phyloP scores from a whole-genome alignment of 2,329 filamentous ascomycete genomes.

The Paramyrothecium sp. region DNA sequence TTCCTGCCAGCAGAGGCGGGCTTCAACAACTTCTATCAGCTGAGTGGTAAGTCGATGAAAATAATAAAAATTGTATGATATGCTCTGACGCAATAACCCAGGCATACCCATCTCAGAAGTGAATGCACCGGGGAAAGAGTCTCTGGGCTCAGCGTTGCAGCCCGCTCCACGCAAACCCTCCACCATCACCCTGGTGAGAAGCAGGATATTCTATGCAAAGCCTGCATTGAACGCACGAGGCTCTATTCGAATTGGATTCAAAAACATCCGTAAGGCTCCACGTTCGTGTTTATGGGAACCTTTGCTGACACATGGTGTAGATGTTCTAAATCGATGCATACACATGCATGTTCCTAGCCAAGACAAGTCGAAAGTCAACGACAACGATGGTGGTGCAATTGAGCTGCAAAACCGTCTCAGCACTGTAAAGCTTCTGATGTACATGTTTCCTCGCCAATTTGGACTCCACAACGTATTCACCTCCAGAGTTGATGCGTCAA shows the following conservation, averaged over 20 bases:
- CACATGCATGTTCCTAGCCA: slow-evolving; percentile 12
- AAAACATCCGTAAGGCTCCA: slow-evolving; percentile 69
- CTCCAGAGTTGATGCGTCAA: slow-evolving; percentile 58
- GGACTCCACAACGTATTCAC: slow-evolving; percentile 91
- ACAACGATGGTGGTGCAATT: neutral
- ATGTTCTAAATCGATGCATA: slow-evolving; percentile 73
- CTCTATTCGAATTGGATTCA: slow-evolving; percentile 69
- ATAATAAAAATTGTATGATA: too few relatives aligned
- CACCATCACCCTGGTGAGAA: slow-evolving; percentile 74
- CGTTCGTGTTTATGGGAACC: neutral
- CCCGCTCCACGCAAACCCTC: slow-evolving; percentile 34
- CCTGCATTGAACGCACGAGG: slow-evolving; percentile 69
- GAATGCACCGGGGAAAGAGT: neutral
- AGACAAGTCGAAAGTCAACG: too few relatives aligned
- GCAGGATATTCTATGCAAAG: slow-evolving; percentile 82
- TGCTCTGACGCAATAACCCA: too few relatives aligned
- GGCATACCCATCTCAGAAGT: neutral
- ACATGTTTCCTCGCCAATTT: slow-evolving; percentile 92
- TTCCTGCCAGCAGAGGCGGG: slow-evolving; percentile 63
- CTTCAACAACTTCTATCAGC: slow-evolving; percentile 69
- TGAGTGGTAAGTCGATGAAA: slow-evolving; percentile 62
- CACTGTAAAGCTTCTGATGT: slow-evolving; percentile 76
- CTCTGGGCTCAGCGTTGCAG: neutral
- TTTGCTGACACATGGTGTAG: slow-evolving; percentile 40
- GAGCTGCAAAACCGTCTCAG: slow-evolving; percentile 34